Percentiles rank a stretch among this genome's conserved stretches.
Evolutionary conservation across 257 asterid genomes (phyloP).

Genomic region (Sherardia arvensis): DNA sequence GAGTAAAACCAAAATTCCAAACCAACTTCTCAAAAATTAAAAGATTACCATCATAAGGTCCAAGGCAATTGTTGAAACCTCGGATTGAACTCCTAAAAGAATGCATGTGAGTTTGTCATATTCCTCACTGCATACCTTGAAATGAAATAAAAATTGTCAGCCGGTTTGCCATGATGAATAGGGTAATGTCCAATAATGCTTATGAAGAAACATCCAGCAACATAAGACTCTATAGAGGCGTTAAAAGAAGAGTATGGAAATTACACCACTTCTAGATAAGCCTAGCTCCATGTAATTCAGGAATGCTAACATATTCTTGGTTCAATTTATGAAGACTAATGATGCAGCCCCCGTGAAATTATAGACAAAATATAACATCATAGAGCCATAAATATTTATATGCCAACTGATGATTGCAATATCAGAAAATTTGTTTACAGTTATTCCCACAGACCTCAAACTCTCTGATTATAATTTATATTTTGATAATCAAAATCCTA

Average conservation of each 20-base stretch:
- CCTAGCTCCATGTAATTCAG: background rate
- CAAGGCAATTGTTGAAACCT: constrained; percentile 63
- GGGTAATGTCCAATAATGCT: background rate
- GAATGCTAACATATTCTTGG: background rate
- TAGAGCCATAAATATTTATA: background rate
- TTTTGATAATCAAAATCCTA: background rate
- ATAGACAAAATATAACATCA: background rate
- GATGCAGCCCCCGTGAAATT: background rate
- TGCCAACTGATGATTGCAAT: background rate
- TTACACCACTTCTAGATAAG: background rate
- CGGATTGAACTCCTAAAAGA: constrained; percentile 77
- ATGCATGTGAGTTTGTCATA: constrained; percentile 69
- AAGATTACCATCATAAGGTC: constrained; percentile 86
- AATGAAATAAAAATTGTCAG: constrained; percentile 14
- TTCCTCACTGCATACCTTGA: constrained; percentile 84
- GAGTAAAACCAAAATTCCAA: background rate
- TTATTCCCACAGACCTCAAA: background rate
- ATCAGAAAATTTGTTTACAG: background rate
- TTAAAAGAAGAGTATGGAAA: background rate
- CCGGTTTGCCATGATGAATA: constrained; percentile 1
- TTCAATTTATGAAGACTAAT: background rate
- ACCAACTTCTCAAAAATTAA: constrained; percentile 8
- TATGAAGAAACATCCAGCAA: background rate
- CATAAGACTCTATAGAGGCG: background rate
- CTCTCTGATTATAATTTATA: background rate